Evolutionary conservation across 805 yeast species (phyloP).

Genomic region (Saccharomycopsis fodiens): DNA sequence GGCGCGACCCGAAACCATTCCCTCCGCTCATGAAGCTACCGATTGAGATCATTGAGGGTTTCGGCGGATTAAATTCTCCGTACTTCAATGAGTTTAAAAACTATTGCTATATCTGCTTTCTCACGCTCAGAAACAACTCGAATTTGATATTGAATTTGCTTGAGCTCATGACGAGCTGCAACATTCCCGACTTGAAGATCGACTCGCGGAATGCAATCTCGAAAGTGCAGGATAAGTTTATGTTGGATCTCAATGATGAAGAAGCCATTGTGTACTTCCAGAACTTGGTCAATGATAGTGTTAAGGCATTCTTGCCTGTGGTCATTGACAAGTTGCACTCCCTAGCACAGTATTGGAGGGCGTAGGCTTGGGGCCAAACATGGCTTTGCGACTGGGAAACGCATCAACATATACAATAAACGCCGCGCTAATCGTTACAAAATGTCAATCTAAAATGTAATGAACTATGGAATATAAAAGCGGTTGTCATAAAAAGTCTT

Average conservation of each 20-base stretch:
- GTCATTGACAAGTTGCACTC: conserved; percentile 93
- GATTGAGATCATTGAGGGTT: conserved; percentile 92
- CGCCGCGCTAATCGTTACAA: too few relatives aligned
- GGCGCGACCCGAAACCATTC: conserved; percentile 96
- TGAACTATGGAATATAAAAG: background rate
- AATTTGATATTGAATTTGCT: conserved; percentile 84
- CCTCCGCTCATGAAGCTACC: conserved; percentile 98
- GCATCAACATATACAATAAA: too few relatives aligned
- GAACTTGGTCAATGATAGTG: conserved; percentile 87
- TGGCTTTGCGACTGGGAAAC: too few relatives aligned
- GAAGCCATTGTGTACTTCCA: conserved; percentile 95
- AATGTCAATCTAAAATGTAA: background rate
- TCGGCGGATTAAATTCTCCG: conserved; percentile 87
- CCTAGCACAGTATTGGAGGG: conserved; percentile 96
- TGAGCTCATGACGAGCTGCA: conserved; percentile 89
- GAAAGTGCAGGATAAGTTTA: conserved; percentile 90
- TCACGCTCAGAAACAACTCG: conserved; percentile 82
- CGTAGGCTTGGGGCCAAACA: too few relatives aligned
- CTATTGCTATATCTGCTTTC: conserved; percentile 91
- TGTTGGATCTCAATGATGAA: conserved; percentile 88
- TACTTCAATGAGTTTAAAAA: conserved; percentile 83
- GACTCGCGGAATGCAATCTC: conserved; percentile 84
- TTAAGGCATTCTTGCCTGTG: conserved; percentile 86
- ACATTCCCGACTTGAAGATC: conserved; percentile 78
- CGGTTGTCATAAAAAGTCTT: background rate